A percentile compares a stretch with the other conserved stretches of the same genome.
Conservation (phyloP, 2,329 filamentous ascomycete genomes). For the Chrysosporium keratinophilum region DNA sequence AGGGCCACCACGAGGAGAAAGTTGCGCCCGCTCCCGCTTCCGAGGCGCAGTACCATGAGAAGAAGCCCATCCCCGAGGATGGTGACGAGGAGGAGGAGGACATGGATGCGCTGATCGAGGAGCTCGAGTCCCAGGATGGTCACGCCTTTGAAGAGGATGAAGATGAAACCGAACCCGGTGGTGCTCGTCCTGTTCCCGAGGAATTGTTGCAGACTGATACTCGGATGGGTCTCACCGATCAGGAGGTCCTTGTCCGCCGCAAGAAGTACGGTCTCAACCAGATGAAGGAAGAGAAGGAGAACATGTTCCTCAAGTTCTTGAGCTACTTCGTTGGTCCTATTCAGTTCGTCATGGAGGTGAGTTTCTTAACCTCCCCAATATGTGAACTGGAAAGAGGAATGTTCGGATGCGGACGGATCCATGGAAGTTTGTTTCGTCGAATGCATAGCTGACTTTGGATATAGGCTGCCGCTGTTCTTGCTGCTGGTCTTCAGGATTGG, state of each 20-base stretch:
- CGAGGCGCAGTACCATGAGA: slow-evolving; percentile 11
- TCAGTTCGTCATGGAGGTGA: slow-evolving; percentile 86
- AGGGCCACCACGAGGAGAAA: slow-evolving; percentile 13
- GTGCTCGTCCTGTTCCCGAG: slow-evolving; percentile 54
- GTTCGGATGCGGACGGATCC: not conserved
- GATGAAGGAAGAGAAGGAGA: slow-evolving; percentile 87
- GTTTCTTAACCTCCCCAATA: slow-evolving; percentile 24
- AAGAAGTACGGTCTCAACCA: slow-evolving; percentile 75
- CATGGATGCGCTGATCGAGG: slow-evolving; percentile 77
- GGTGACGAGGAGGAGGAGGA: slow-evolving; percentile 71
- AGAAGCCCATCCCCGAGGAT: slow-evolving; percentile 30
- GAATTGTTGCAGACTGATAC: slow-evolving; percentile 69
- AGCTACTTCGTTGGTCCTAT: slow-evolving; percentile 80
- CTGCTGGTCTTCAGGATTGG: slow-evolving; percentile 78
- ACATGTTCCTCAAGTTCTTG: slow-evolving; percentile 69
- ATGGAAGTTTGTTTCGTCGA: slow-evolving; percentile 6
- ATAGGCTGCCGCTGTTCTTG: slow-evolving; percentile 63
- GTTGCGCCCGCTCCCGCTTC: not conserved
- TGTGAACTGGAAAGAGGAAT: slow-evolving; percentile 8
- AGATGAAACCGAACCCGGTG: slow-evolving; percentile 43
- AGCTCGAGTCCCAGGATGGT: slow-evolving; percentile 72
- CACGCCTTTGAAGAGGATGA: slow-evolving; percentile 55
- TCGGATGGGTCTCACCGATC: slow-evolving; percentile 58
- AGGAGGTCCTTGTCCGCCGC: slow-evolving; percentile 53
- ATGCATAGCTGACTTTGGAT: slow-evolving; percentile 7